phyloP scores from a whole-genome alignment of 2,329 filamentous ascomycete species.

The Aquanectria penicillioides region DNA sequence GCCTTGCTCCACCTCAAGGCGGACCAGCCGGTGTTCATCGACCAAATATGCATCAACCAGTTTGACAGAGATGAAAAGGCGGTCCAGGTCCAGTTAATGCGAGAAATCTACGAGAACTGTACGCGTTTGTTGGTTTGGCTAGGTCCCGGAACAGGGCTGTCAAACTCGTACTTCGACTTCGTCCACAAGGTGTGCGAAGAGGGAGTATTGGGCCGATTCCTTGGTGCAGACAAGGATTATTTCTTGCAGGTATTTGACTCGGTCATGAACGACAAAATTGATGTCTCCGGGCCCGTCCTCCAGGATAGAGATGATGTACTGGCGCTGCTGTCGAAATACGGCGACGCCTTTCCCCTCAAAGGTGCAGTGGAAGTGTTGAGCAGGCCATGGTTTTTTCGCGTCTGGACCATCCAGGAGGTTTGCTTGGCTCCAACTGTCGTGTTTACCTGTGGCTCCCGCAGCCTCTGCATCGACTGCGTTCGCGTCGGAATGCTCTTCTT shows the following conservation, averaged over 20 bases:
- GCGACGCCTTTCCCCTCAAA: slow-evolving; percentile 37
- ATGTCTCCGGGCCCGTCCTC: slow-evolving; percentile 25
- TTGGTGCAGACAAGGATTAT: slow-evolving; percentile 34
- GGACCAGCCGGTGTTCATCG: slow-evolving; percentile 40
- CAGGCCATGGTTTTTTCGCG: slow-evolving; percentile 44
- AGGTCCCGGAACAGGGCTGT: slow-evolving; percentile 33
- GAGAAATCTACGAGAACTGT: slow-evolving; percentile 41
- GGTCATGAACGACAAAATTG: slow-evolving; percentile 37
- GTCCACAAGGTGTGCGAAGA: slow-evolving; percentile 28
- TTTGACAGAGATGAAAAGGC: slow-evolving; percentile 35
- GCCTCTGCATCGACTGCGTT: slow-evolving; percentile 42
- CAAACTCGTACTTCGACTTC: slow-evolving; percentile 35
- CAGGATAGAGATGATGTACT: slow-evolving; percentile 44
- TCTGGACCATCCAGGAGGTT: slow-evolving; percentile 50
- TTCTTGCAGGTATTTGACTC: slow-evolving; percentile 43
- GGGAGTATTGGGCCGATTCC: slow-evolving; percentile 34
- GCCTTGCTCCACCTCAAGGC: slow-evolving; percentile 35
- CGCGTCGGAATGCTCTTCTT: slow-evolving; percentile 41
- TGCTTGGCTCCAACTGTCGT: slow-evolving; percentile 37
- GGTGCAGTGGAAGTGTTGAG: slow-evolving; percentile 42
- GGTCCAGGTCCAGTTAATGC: slow-evolving; percentile 44
- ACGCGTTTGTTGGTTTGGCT: slow-evolving; percentile 42
- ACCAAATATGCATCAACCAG: slow-evolving; percentile 48
- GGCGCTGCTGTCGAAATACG: slow-evolving; percentile 33
- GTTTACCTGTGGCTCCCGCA: slow-evolving; percentile 41